phyloP scores from a whole-genome alignment of 352 stramenopile genomes.

The Pythium phragmiticola region DNA sequence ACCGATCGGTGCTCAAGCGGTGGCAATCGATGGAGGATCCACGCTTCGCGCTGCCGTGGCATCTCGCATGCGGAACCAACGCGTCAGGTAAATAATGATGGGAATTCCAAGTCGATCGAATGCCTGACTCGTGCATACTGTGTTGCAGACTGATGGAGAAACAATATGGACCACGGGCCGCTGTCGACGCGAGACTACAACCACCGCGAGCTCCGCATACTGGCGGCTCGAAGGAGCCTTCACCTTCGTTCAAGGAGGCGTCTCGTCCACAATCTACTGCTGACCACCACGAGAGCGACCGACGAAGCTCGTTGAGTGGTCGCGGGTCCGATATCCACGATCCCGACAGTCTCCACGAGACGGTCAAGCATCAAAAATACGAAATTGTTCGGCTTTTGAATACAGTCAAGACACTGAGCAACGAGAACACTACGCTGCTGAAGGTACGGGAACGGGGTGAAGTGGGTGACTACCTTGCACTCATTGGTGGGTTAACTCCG shows the following conservation, averaged over 20 bases:
- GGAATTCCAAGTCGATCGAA: background rate
- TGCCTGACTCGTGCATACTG: background rate
- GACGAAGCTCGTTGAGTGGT: constrained; percentile 24
- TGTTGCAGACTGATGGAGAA: constrained; percentile 74
- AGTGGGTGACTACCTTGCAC: background rate
- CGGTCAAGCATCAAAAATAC: constrained; percentile 68
- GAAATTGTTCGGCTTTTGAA: constrained; percentile 82
- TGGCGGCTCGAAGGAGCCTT: constrained; percentile 1
- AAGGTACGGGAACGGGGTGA: constrained; percentile 42
- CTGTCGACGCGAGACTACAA: constrained; percentile 34
- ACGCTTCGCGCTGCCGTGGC: constrained; percentile 76
- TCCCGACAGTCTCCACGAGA: constrained; percentile 50
- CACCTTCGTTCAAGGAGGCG: constrained; percentile 9
- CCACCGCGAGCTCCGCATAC: constrained; percentile 10
- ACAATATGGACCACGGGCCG: constrained; percentile 50
- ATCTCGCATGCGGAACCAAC: constrained; percentile 82
- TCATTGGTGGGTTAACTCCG: background rate
- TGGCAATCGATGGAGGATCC: constrained; percentile 69
- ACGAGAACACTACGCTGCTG: constrained; percentile 79
- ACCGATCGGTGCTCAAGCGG: constrained; percentile 53
- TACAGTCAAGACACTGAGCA: constrained; percentile 82
- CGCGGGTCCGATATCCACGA: constrained; percentile 28
- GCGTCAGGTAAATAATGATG: constrained; percentile 38
- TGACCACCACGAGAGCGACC: constrained; percentile 6
- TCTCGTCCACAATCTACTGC: background rate